Percentiles rank a stretch among this genome's conserved stretches.
Conservation (phyloP, 1,284 basidiomycete genomes). For the Cutaneotrichosporon mucoides region DNA sequence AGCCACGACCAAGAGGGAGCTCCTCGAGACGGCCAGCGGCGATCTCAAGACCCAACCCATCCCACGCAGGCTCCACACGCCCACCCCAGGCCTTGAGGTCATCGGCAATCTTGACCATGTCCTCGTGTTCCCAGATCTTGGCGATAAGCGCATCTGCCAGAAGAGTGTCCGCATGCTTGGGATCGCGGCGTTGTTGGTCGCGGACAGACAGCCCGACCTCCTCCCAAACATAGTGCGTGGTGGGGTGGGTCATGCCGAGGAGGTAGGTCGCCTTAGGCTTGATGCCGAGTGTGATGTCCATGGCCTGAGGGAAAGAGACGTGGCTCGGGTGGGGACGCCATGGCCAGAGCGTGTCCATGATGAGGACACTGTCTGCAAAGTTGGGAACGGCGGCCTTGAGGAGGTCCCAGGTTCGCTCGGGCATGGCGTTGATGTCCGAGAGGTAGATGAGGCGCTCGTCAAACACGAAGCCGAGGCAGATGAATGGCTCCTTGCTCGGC, state of each 20-base stretch:
- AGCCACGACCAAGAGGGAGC: conserved; percentile 9
- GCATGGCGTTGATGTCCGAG: conserved; percentile 42
- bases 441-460: conserved; percentile 41
- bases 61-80: conserved; percentile 38
- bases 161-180: conserved; percentile 9
- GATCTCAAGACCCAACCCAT: conserved; percentile 36
- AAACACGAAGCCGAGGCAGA: conserved; percentile 46
- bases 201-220: conserved; percentile 34
- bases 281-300: conserved; percentile 35
- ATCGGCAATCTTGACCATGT: conserved; percentile 9
- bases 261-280: conserved; percentile 40
- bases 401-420: conserved; percentile 27
- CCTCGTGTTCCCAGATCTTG: conserved; percentile 13
- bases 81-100: conserved; percentile 19
- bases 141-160: conserved; percentile 13
- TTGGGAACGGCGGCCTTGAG: conserved; percentile 15
- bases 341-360: conserved; percentile 48
- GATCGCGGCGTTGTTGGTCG: conserved; percentile 7
- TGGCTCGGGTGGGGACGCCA: conserved; percentile 41
- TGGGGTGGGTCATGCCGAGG: conserved; percentile 47
- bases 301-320: conserved; percentile 42
- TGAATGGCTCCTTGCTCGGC: conserved; percentile 26
- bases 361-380: conserved; percentile 17
- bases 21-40: conserved; percentile 4
- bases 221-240: conserved; percentile 47